phyloP scores from a whole-genome alignment of 768 basidiomycete species.

The Pilatotrama ljubarskyi region DNA sequence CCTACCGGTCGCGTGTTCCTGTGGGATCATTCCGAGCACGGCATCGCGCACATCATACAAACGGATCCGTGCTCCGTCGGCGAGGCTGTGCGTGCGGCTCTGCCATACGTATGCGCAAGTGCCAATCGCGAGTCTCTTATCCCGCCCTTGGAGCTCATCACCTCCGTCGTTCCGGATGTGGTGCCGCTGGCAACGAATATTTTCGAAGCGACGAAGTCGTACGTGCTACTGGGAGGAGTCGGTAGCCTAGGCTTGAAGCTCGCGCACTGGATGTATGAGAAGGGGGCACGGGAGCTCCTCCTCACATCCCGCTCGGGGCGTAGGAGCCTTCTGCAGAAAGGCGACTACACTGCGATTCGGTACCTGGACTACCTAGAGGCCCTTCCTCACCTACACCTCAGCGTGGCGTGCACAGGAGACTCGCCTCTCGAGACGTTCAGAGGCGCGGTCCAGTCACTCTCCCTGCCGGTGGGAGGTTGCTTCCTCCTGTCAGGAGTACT shows the following conservation, averaged over 20 bases:
- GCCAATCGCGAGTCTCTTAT: not conserved
- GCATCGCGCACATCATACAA: not conserved
- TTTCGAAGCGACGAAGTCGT: slow-evolving; percentile 32
- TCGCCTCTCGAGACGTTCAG: not conserved
- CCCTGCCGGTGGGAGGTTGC: slow-evolving; percentile 19
- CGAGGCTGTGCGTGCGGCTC: slow-evolving; percentile 2
- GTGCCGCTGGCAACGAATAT: slow-evolving; percentile 8
- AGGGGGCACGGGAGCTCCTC: slow-evolving; percentile 21
- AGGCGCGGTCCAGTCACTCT: not conserved
- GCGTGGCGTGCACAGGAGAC: not conserved
- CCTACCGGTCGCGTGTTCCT: slow-evolving; percentile 5
- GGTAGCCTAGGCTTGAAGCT: slow-evolving; percentile 36
- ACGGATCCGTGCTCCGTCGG: slow-evolving; percentile 15
- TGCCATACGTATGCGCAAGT: not conserved
- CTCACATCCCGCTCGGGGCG: slow-evolving; percentile 22
- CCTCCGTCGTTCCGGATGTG: not conserved
- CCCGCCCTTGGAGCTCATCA: not conserved
- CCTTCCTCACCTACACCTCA: not conserved
- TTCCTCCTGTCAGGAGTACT: slow-evolving; percentile 18
- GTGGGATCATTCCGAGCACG: slow-evolving; percentile 14
- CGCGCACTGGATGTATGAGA: slow-evolving; percentile 43
- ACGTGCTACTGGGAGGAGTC: slow-evolving; percentile 39
- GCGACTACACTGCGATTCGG: slow-evolving; percentile 1
- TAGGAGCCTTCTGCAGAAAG: not conserved
- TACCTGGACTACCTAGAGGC: slow-evolving; percentile 13